A percentile compares a stretch with the other conserved stretches of the same genome.
Evolutionary conservation across 1,139 yeast species (phyloP).

Genomic region (Magnusiomyces paraingens): DNA sequence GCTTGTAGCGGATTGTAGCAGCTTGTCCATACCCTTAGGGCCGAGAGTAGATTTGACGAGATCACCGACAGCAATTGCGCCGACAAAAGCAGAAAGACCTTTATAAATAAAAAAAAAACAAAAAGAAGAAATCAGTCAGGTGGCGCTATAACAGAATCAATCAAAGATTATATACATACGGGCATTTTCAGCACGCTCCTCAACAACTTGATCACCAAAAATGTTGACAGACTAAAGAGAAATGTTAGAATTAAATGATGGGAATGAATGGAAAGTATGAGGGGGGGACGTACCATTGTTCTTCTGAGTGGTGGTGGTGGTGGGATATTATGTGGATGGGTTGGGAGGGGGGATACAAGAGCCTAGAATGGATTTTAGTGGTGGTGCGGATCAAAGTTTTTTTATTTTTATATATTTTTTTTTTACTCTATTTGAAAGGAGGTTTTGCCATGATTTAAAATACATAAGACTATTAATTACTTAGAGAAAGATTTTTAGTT

Average conservation of each 20-base stretch:
- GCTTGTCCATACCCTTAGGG: conserved; percentile 97
- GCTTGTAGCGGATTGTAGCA: conserved; percentile 80
- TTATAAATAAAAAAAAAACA: not conserved
- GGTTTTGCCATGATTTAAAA: too few species aligned
- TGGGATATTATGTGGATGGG: not conserved
- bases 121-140: not conserved
- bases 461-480: too few species aligned
- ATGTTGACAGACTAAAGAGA: conserved; percentile 70
- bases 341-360: too few species aligned
- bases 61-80: conserved; percentile 98
- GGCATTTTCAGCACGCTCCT: conserved; percentile 96
- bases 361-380: too few species aligned
- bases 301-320: not conserved
- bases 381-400: too few species aligned
- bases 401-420: too few species aligned
- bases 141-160: not conserved
- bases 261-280: not conserved
- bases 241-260: not conserved
- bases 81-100: conserved; percentile 83
- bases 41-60: conserved; percentile 93
- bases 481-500: too few species aligned
- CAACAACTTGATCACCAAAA: conserved; percentile 95
- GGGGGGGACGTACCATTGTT: conserved; percentile 4
- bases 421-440: too few species aligned
- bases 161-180: conserved; percentile 37